Evolutionary conservation across 805 yeast genomes (phyloP).

Genomic region (Saccharomycopsis selenospora): DNA sequence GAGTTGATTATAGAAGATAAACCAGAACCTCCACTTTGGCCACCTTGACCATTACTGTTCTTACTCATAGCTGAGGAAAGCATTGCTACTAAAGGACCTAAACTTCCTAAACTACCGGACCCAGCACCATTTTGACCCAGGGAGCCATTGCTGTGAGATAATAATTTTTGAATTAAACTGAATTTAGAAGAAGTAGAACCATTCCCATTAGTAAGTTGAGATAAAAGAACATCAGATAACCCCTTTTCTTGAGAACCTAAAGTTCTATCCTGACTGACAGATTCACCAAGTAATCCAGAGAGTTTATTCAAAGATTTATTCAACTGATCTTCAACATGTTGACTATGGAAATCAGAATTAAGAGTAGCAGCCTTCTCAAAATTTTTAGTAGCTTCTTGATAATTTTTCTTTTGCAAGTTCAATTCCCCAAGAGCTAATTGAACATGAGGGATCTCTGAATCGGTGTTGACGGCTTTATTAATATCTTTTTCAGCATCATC

Average conservation of each 20-base stretch:
- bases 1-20: constrained; percentile 3
- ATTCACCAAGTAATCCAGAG: constrained; percentile 10
- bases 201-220: constrained; percentile 6
- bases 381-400: constrained; percentile 12
- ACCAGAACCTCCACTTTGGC: not conserved
- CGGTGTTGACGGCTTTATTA: constrained; percentile 1
- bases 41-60: constrained; percentile 1
- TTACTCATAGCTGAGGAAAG: constrained; percentile 12
- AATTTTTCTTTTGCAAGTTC: constrained; percentile 7
- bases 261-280: constrained; percentile 17
- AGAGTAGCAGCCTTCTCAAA: constrained; percentile 19
- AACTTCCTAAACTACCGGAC: constrained; percentile 14
- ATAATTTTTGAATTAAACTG: constrained; percentile 10
- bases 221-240: constrained; percentile 7
- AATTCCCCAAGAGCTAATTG: constrained; percentile 17
- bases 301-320: constrained; percentile 8
- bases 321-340: constrained; percentile 5
- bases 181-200: constrained; percentile 16
- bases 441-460: constrained; percentile 10
- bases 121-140: constrained; percentile 11
- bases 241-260: constrained; percentile 19
- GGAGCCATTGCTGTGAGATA: constrained; percentile 6
- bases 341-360: constrained; percentile 3
- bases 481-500: constrained; percentile 7
- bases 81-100: constrained; percentile 18